phyloP scores from a whole-genome alignment of 805 yeast genomes.

The Starmera dryadoides region DNA sequence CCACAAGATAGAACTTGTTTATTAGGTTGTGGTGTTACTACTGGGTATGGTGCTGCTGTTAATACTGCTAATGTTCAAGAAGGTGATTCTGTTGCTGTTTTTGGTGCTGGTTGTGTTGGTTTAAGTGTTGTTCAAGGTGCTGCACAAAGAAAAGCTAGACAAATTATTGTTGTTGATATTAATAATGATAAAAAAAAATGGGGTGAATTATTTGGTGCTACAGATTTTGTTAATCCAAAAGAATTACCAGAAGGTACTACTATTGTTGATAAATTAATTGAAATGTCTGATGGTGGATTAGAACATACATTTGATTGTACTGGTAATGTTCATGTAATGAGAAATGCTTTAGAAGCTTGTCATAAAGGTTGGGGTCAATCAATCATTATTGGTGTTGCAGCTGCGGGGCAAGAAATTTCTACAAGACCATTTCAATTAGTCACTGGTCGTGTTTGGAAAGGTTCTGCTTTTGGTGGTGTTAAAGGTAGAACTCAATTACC shows the following conservation, averaged over 20 bases:
- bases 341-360: slow-evolving; percentile 92
- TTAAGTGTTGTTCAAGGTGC: slow-evolving; percentile 96
- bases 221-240: slow-evolving; percentile 86
- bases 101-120: slow-evolving; percentile 98
- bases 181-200: slow-evolving; percentile 79
- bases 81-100: slow-evolving; percentile 93
- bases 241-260: slow-evolving; percentile 67
- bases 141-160: slow-evolving; percentile 67
- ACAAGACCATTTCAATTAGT: slow-evolving; percentile 99
- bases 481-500: slow-evolving; percentile 97
- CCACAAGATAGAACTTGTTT: slow-evolving; percentile 83
- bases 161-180: slow-evolving; percentile 80
- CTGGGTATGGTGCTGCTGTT: slow-evolving; percentile 97
- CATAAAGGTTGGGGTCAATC: slow-evolving; percentile 99
- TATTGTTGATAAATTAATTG: slow-evolving; percentile 74
- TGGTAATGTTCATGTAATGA: slow-evolving; percentile 93
- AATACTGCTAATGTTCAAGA: slow-evolving; percentile 85
- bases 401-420: slow-evolving; percentile 93
- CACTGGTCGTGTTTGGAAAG: slow-evolving; percentile 98
- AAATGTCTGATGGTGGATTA: slow-evolving; percentile 93
- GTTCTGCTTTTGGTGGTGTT: slow-evolving; percentile 99
- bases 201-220: slow-evolving; percentile 90
- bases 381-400: slow-evolving; percentile 94
- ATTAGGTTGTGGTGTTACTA: slow-evolving; percentile 97
- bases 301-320: slow-evolving; percentile 98